phyloP scores from a whole-genome alignment of 2,329 filamentous ascomycete species.

The Botrytis elliptica region DNA sequence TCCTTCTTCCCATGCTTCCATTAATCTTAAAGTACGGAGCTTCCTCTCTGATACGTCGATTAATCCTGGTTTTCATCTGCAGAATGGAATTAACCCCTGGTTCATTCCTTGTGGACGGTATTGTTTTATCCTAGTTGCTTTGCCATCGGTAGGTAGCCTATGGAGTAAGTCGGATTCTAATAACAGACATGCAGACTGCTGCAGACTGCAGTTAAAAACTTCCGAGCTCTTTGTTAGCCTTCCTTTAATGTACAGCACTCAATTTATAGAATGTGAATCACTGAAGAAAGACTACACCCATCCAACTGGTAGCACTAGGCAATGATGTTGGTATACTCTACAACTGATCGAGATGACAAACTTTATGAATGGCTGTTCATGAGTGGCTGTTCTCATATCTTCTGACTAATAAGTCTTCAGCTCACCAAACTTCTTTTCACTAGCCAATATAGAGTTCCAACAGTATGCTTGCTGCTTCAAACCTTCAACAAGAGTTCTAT shows the following conservation, averaged over 20 bases:
- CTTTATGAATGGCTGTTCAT: not conserved
- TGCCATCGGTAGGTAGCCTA: not conserved
- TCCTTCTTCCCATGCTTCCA: not conserved
- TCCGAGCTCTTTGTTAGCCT: not conserved
- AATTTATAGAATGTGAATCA: not conserved
- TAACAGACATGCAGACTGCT: not conserved
- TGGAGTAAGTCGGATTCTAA: not conserved
- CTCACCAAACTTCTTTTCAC: not conserved
- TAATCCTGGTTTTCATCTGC: not conserved
- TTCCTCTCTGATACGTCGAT: conserved; percentile 3
- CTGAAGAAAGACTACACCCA: not conserved
- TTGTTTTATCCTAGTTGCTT: conserved; percentile 10
- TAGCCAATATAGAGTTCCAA: not conserved
- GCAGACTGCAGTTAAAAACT: not conserved
- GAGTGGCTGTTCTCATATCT: not conserved
- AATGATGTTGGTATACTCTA: not conserved
- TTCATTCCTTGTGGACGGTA: not conserved
- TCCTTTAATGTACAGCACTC: not conserved
- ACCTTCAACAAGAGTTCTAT: not conserved
- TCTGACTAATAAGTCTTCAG: not conserved
- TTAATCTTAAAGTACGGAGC: not conserved
- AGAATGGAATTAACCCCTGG: not conserved
- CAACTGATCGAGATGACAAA: not conserved
- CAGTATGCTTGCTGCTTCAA: not conserved
- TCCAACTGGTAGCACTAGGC: not conserved